Conservation (phyloP, 805 yeast species). For the Candida khao-thaluensis region DNA sequence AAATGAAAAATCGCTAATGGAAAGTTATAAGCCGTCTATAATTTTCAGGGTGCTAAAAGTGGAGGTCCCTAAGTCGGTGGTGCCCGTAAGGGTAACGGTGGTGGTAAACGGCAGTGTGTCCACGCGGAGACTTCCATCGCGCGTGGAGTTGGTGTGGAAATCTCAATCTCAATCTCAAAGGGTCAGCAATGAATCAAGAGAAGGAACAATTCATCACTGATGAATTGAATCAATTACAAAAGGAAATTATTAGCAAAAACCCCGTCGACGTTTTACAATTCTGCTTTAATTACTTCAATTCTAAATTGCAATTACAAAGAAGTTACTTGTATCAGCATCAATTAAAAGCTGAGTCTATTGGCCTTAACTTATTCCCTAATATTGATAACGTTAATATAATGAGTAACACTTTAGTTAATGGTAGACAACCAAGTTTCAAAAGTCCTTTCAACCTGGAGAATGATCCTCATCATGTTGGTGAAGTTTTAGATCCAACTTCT, state of each 20-base stretch:
- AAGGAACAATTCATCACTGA: conserved; percentile 25
- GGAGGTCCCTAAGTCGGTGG: no score
- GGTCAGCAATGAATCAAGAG: conserved; percentile 9
- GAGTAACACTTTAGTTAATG: conserved; percentile 25
- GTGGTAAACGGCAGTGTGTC: no score
- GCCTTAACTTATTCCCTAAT: conserved; percentile 46
- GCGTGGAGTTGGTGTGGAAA: background rate
- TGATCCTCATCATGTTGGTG: conserved; percentile 54
- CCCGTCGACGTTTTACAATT: conserved; percentile 74
- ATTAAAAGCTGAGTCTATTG: conserved; percentile 48
- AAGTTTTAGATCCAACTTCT: conserved; percentile 6
- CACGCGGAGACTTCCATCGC: no score
- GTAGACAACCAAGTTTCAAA: conserved; percentile 51
- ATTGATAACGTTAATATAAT: conserved; percentile 33
- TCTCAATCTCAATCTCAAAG: conserved; percentile 1
- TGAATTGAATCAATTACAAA: conserved; percentile 64
- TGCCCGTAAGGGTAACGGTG: no score
- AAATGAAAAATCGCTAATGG: no score
- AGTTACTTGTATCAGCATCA: conserved; percentile 50
- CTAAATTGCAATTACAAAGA: conserved; percentile 60
- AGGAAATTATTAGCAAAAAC: conserved; percentile 48
- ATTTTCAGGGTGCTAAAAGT: no score
- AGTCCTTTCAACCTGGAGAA: conserved; percentile 52
- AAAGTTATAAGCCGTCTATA: no score
- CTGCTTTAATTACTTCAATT: conserved; percentile 69